Conservation (phyloP, 164 flowering plant genomes). For the grape (Vitis vinifera) region ASM3070453v1 NC_081812.1:17684001-17684500, state of each 20-base stretch:
- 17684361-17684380: constrained; percentile 53
- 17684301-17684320: constrained; percentile 30
- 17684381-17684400: constrained; percentile 55
- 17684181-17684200: constrained; percentile 26
- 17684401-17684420: constrained; percentile 57
- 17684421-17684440: constrained; percentile 52
- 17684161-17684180: constrained; percentile 42
- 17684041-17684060: constrained; percentile 48
- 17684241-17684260: background rate
- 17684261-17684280: background rate
- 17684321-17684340: constrained; percentile 49
- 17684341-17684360: constrained; percentile 43
- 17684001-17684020: constrained; percentile 31
- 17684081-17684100: constrained; percentile 33
- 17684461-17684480: constrained; percentile 1
- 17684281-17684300: constrained; percentile 31
- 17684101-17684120: constrained; percentile 37
- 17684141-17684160: constrained; percentile 55
- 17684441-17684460: constrained; percentile 26
- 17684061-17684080: constrained; percentile 43
- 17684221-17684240: constrained; percentile 4
- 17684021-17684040: constrained; percentile 27
- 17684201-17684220: constrained; percentile 39
- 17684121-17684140: constrained; percentile 59
- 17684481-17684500: background rate